These are phyloP conservation scores for Colletotrichum tabaci DNA, from an alignment of 2,329 filamentous ascomycete genomes.

Conservation along the genomic window DNA sequence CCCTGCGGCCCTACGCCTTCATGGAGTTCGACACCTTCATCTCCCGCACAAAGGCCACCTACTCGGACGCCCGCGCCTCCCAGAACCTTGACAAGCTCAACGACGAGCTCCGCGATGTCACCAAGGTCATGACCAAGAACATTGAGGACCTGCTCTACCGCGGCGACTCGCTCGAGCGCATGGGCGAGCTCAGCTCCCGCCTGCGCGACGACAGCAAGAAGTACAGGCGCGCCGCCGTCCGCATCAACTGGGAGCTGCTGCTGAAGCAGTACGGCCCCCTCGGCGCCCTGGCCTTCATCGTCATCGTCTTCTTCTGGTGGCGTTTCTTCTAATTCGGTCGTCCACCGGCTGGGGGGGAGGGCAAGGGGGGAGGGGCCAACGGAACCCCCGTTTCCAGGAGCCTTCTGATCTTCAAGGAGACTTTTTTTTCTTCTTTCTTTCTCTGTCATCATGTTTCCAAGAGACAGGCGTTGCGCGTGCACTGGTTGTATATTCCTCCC, in stretches of 20 bases:
- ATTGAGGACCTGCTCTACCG: constrained; percentile 97
- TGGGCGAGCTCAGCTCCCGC: constrained; percentile 93
- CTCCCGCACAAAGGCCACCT: constrained; percentile 90
- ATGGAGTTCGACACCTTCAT: constrained; percentile 99
- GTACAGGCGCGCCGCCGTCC: constrained; percentile 91
- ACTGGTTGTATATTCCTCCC: constrained; percentile 1
- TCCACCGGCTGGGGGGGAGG: too few relatives aligned
- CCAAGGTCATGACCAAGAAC: constrained; percentile 99
- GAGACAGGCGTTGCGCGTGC: not conserved
- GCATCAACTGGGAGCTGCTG: constrained; percentile 98
- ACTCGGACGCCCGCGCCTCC: constrained; percentile 90
- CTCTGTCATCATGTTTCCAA: too few relatives aligned
- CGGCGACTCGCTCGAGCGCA: constrained; percentile 93
- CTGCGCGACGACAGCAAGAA: constrained; percentile 94
- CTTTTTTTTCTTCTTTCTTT: too few relatives aligned
- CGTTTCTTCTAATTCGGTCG: constrained; percentile 80
- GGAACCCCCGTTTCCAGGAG: not conserved
- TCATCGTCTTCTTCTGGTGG: constrained; percentile 91
- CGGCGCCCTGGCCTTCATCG: constrained; percentile 83
- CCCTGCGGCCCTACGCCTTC: constrained; percentile 92
- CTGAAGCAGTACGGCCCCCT: constrained; percentile 97
- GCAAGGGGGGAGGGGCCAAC: not conserved
- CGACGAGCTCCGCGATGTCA: constrained; percentile 96
- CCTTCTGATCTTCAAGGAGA: not conserved
- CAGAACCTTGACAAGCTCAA: constrained; percentile 97